These are phyloP conservation scores for Trapa incisa DNA, from an alignment of 345 rosid species.

Conservation along the genomic window DNA sequence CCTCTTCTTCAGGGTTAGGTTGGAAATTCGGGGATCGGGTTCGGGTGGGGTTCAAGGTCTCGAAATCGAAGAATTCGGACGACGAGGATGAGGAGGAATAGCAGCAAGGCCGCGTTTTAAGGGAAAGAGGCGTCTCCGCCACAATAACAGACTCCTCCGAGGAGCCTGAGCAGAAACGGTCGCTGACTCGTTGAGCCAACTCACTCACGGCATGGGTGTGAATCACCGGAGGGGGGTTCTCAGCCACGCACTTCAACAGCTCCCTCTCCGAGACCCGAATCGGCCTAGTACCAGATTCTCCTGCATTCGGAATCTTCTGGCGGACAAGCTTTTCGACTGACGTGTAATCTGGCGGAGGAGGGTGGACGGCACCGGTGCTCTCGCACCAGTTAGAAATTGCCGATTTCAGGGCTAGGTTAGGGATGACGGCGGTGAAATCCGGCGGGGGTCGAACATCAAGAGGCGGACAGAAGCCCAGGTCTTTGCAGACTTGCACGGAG, in stretches of 20 bases:
- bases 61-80: conserved; percentile 26
- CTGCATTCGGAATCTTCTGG: conserved; percentile 15
- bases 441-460: conserved; percentile 37
- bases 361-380: conserved; percentile 17
- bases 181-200: conserved; percentile 23
- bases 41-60: conserved; percentile 18
- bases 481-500: conserved; percentile 50
- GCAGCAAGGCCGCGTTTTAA: conserved; percentile 65
- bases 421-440: conserved; percentile 48
- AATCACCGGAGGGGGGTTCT: conserved; percentile 23
- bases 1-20: conserved; percentile 41
- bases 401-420: conserved; percentile 54
- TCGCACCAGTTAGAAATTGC: conserved; percentile 59
- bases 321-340: conserved; percentile 33
- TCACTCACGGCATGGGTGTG: conserved; percentile 48
- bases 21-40: conserved; percentile 8
- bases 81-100: conserved; percentile 46
- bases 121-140: conserved; percentile 52
- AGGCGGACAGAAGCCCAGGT: conserved; percentile 35
- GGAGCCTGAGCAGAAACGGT: conserved; percentile 31
- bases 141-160: conserved; percentile 51
- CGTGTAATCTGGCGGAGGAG: conserved; percentile 35
- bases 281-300: conserved; percentile 9
- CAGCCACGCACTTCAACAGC: conserved; percentile 46
- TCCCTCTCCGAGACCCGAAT: conserved; percentile 60